These are phyloP conservation scores for Annulohypoxylon nitens DNA, from an alignment of 495 filamentous ascomycete species.

Conservation along the genomic window DNA sequence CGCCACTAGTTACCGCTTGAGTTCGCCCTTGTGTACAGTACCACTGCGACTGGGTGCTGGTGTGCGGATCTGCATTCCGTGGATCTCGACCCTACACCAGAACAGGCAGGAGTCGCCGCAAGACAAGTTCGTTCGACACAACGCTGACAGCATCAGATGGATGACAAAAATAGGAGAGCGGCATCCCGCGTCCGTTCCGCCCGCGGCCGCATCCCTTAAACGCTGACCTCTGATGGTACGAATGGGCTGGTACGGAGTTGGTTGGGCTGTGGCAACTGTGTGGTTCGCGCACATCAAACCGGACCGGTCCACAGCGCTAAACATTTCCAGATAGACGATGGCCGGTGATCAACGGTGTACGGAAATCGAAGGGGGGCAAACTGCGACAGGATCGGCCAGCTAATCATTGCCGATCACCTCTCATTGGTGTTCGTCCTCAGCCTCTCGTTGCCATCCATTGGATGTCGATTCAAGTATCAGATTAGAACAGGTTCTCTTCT, in stretches of 20 bases:
- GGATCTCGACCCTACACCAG: slow-evolving; percentile 22
- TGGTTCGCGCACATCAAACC: slow-evolving; percentile 41
- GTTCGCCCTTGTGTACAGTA: background rate
- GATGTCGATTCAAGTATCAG: background rate
- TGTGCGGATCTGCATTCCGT: slow-evolving; percentile 14
- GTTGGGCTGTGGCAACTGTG: slow-evolving; percentile 25
- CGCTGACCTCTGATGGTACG: slow-evolving; percentile 11
- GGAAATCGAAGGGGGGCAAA: slow-evolving; percentile 35
- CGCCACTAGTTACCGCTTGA: slow-evolving; percentile 27
- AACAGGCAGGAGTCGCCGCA: background rate
- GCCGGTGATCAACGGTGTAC: slow-evolving; percentile 30
- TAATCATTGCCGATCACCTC: slow-evolving; percentile 39
- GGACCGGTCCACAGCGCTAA: slow-evolving; percentile 34
- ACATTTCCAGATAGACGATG: slow-evolving; percentile 16
- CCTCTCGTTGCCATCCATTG: slow-evolving; percentile 23
- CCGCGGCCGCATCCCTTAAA: slow-evolving; percentile 9
- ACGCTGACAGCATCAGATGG: slow-evolving; percentile 21
- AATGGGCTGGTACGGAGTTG: background rate
- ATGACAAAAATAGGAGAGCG: slow-evolving; percentile 5
- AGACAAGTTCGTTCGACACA: background rate
- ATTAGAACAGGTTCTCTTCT: background rate
- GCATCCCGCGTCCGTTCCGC: slow-evolving; percentile 10
- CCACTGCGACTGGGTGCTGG: slow-evolving; percentile 22
- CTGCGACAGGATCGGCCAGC: slow-evolving; percentile 37
- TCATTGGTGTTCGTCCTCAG: slow-evolving; percentile 27